Evolutionary conservation across 2,329 filamentous ascomycete species (phyloP).

Genomic region (Penicillium sp.): DNA sequence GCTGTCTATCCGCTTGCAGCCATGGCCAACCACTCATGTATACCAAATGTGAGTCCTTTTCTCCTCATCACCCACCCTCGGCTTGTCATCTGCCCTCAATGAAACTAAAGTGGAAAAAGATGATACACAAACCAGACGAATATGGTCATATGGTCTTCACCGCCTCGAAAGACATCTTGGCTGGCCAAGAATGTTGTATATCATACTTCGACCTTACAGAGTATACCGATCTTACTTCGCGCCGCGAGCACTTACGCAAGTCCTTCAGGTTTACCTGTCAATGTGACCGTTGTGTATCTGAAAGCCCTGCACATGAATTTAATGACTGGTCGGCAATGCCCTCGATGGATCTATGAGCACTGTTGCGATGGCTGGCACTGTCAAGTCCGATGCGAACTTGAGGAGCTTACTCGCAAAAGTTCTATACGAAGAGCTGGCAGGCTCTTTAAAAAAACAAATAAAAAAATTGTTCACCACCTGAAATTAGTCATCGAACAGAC

Average conservation of each 20-base stretch:
- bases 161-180: slow-evolving; percentile 22
- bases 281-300: slow-evolving; percentile 22
- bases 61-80: background rate
- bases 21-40: slow-evolving; percentile 22
- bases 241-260: slow-evolving; percentile 21
- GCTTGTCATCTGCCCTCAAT: too few relatives aligned
- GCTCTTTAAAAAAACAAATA: too few relatives aligned
- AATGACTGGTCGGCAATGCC: slow-evolving; percentile 18
- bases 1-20: slow-evolving; percentile 21
- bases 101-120: slow-evolving; percentile 12
- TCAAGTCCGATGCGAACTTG: background rate
- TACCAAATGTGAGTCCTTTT: slow-evolving; percentile 16
- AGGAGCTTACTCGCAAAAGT: too few relatives aligned
- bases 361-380: background rate
- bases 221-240: slow-evolving; percentile 13
- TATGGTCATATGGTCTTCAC: slow-evolving; percentile 28
- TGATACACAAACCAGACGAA: slow-evolving; percentile 27
- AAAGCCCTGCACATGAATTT: slow-evolving; percentile 13
- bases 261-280: slow-evolving; percentile 27
- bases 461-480: too few relatives aligned
- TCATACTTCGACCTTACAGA: slow-evolving; percentile 28
- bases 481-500: too few relatives aligned
- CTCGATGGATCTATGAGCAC: slow-evolving; percentile 8
- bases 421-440: too few relatives aligned
- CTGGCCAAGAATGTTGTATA: slow-evolving; percentile 31